Conservation (phyloP, 768 basidiomycete species). For the Suillus paluster region DNA sequence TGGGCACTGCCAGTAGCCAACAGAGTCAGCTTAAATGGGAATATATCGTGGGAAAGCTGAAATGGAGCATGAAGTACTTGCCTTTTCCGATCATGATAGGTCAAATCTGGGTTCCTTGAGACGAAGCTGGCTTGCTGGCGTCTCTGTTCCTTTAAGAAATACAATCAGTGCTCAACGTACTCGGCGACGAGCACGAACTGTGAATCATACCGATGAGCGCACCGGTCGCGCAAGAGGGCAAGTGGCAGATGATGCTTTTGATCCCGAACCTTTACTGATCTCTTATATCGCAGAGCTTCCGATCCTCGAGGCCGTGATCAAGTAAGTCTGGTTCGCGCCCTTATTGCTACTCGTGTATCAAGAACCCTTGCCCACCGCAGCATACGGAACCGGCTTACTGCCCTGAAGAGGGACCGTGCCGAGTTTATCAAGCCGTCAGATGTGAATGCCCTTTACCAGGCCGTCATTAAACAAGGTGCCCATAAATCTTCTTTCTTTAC, state of each 20-base stretch:
- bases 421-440: conserved; percentile 93
- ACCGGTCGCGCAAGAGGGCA: conserved; percentile 83
- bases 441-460: conserved; percentile 91
- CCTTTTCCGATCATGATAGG: conserved; percentile 39
- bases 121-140: neutral
- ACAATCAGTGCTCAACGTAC: conserved; percentile 7
- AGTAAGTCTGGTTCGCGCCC: conserved; percentile 50
- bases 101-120: conserved; percentile 2
- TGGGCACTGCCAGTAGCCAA: conserved; percentile 21
- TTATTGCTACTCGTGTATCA: conserved; percentile 25
- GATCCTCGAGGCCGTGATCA: conserved; percentile 93
- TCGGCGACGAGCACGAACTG: conserved; percentile 3
- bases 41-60: conserved; percentile 39
- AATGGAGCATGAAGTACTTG: conserved; percentile 16
- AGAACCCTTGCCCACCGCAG: conserved; percentile 46
- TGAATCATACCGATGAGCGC: conserved; percentile 52
- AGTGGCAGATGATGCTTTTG: conserved; percentile 25
- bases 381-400: conserved; percentile 94
- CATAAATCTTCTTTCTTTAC: conserved; percentile 20
- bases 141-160: conserved; percentile 5
- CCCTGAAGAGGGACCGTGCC: conserved; percentile 89
- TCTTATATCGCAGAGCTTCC: conserved; percentile 70
- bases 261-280: conserved; percentile 16
- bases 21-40: conserved; percentile 25
- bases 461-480: conserved; percentile 90